A percentile compares a stretch with the other conserved stretches of the same genome.
Conservation (phyloP, 1,284 basidiomycete species). For the Trichosporon inkin region DNA sequence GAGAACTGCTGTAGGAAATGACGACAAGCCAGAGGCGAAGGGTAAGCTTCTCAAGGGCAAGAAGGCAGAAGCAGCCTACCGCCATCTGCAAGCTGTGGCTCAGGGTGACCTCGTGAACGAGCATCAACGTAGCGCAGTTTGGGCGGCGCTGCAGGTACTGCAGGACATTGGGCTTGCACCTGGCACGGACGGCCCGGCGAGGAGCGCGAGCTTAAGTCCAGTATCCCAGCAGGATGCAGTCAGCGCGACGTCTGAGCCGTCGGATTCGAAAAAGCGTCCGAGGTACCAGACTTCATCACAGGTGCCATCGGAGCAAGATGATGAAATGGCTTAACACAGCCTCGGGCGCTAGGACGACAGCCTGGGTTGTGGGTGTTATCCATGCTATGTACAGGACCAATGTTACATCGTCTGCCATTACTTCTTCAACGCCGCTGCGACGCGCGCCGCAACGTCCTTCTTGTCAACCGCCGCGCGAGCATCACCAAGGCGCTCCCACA, state of each 20-base stretch:
- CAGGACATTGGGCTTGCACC: neutral
- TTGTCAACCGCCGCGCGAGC: slow-evolving; percentile 38
- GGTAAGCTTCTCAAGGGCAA: neutral
- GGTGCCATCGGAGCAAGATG: neutral
- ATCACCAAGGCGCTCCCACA: slow-evolving; percentile 46
- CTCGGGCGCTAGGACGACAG: neutral
- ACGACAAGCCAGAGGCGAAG: neutral
- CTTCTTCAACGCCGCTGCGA: slow-evolving; percentile 37
- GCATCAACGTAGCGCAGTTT: neutral
- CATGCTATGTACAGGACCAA: slow-evolving; percentile 1
- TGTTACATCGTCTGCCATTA: neutral
- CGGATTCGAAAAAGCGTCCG: neutral
- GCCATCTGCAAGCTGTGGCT: slow-evolving; percentile 6
- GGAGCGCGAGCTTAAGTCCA: neutral
- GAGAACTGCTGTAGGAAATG: neutral
- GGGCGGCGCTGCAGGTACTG: neutral
- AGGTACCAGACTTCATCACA: neutral
- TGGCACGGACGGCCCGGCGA: neutral
- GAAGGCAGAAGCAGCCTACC: slow-evolving; percentile 1
- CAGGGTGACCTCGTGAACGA: neutral
- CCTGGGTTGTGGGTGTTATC: neutral
- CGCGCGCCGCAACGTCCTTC: slow-evolving; percentile 44
- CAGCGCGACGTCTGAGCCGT: neutral
- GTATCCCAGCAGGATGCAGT: neutral
- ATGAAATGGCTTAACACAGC: neutral